Conservation (phyloP, 106 monocot species). For the Dendrobium catenatum region DNA sequence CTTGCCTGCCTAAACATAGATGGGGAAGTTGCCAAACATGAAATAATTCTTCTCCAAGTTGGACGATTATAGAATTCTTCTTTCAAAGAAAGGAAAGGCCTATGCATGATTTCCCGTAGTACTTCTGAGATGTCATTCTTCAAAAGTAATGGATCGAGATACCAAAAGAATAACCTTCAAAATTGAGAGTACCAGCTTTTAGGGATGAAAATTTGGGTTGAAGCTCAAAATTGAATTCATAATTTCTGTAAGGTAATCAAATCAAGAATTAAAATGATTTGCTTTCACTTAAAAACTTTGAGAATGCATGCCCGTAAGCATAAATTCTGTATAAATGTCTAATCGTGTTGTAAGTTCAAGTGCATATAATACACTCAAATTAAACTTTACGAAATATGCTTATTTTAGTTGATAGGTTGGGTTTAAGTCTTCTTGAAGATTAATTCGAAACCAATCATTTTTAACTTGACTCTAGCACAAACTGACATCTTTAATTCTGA, state of each 20-base stretch:
- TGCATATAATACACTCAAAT: not conserved
- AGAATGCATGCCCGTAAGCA: not conserved
- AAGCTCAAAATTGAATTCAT: not conserved
- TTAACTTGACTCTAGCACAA: not conserved
- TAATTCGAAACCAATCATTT: not conserved
- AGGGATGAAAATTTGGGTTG: not conserved
- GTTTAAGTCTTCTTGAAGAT: not conserved
- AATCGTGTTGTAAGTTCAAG: not conserved
- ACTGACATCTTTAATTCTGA: not conserved
- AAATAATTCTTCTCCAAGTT: conserved; percentile 49
- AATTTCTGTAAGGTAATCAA: not conserved
- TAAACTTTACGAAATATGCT: not conserved
- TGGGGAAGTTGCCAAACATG: conserved; percentile 72
- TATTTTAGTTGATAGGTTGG: not conserved
- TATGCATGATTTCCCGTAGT: conserved; percentile 30
- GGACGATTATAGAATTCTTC: conserved; percentile 46
- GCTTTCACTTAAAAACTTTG: not conserved
- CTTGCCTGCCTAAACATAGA: conserved; percentile 50
- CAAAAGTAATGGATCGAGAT: conserved; percentile 68
- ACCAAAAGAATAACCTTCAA: conserved; percentile 63
- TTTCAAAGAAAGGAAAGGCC: conserved; percentile 74
- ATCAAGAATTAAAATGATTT: not conserved
- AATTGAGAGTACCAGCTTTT: conserved; percentile 10
- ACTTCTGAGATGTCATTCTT: conserved; percentile 69
- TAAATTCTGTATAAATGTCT: too few species aligned